A percentile compares a stretch with the other conserved stretches of the same genome.
Evolutionary conservation across 2,329 filamentous ascomycete species (phyloP).

Genomic region (Endothia cerciana): DNA sequence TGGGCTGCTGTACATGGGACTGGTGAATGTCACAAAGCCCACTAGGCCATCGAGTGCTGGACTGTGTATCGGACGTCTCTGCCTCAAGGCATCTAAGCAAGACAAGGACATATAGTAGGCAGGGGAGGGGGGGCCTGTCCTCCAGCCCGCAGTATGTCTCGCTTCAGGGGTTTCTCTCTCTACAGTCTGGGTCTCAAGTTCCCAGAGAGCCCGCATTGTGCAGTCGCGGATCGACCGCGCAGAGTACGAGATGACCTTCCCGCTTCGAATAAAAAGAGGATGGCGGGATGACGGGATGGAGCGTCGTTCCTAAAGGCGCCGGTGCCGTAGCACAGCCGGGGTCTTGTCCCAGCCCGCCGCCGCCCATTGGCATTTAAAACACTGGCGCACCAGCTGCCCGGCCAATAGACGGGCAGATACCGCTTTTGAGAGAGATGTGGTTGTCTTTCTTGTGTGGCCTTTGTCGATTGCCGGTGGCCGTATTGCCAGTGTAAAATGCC

Average conservation of each 20-base stretch:
- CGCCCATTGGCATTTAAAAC: slow-evolving; percentile 28
- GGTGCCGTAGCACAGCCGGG: slow-evolving; percentile 10
- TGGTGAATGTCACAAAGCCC: not conserved
- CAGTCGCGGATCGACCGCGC: not conserved
- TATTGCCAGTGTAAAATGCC: not conserved
- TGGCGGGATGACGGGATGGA: slow-evolving; percentile 5
- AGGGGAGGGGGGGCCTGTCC: too few relatives aligned
- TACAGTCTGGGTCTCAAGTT: not conserved
- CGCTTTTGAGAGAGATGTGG: not conserved
- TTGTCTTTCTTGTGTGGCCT: not conserved
- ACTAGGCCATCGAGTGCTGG: not conserved
- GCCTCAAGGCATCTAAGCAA: too few relatives aligned
- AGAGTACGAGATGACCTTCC: not conserved
- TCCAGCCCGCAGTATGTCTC: too few relatives aligned
- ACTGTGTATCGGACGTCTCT: too few relatives aligned
- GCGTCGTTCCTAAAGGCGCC: slow-evolving; percentile 9
- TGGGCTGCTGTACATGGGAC: not conserved
- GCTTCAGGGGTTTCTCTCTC: too few relatives aligned
- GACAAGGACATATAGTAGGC: too few relatives aligned
- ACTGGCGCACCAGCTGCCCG: slow-evolving; percentile 4
- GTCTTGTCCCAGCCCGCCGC: slow-evolving; percentile 1
- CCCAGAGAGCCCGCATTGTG: not conserved
- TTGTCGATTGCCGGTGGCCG: not conserved
- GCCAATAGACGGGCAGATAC: slow-evolving; percentile 20
- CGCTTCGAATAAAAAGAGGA: too few relatives aligned